Evolutionary conservation across 176 grass and related monocot species (phyloP).

Genomic region (Pontederia crassipes): DNA sequence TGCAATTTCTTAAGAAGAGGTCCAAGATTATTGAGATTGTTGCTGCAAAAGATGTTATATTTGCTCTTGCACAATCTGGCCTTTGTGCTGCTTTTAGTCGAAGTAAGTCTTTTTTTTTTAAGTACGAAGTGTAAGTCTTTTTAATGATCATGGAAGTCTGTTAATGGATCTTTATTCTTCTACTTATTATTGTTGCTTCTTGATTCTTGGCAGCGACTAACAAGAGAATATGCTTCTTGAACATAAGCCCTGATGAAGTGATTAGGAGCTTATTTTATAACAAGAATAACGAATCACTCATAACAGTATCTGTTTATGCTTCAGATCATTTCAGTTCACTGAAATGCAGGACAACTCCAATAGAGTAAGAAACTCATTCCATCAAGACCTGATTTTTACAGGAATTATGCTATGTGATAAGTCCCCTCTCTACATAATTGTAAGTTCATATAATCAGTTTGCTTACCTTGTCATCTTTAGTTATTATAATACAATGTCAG

Average conservation of each 20-base stretch:
- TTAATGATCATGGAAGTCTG: neutral
- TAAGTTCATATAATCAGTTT: too few relatives aligned
- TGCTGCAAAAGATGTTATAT: slow-evolving; percentile 18
- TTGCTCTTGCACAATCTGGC: slow-evolving; percentile 7
- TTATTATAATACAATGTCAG: too few relatives aligned
- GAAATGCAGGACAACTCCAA: slow-evolving; percentile 16
- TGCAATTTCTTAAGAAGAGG: slow-evolving; percentile 13
- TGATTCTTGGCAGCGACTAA: slow-evolving; percentile 10
- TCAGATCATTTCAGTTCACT: slow-evolving; percentile 9
- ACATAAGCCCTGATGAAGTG: slow-evolving; percentile 15
- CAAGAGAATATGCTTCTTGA: slow-evolving; percentile 20
- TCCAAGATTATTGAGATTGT: slow-evolving; percentile 14
- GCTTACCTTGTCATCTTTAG: too few relatives aligned
- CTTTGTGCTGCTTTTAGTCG: slow-evolving; percentile 10
- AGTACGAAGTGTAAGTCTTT: neutral
- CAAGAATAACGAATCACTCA: slow-evolving; percentile 16
- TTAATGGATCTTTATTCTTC: neutral
- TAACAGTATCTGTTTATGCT: slow-evolving; percentile 7
- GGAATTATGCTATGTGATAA: neutral
- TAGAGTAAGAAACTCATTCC: slow-evolving; percentile 10
- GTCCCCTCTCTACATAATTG: neutral
- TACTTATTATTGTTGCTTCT: neutral
- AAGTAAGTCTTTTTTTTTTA: neutral
- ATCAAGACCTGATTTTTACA: neutral
- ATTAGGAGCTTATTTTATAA: slow-evolving; percentile 18